These are phyloP conservation scores for Podospora pseudoanserina DNA, from an alignment of 495 filamentous ascomycete species.

Conservation along the genomic window DNA sequence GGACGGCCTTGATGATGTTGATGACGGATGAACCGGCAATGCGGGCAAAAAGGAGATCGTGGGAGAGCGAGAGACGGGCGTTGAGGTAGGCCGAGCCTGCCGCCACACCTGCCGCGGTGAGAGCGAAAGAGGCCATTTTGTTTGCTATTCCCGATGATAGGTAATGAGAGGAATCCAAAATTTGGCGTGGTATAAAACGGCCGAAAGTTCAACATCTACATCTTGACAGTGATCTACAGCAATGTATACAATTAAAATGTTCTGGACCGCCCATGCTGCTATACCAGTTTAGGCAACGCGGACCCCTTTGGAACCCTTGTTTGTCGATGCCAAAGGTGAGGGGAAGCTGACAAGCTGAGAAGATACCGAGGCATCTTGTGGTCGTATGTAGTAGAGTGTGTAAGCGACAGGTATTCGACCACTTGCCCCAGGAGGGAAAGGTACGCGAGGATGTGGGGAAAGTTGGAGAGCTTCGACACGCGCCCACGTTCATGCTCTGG, in stretches of 20 bases:
- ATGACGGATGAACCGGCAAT: conserved; percentile 42
- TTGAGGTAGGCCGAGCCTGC: conserved; percentile 76
- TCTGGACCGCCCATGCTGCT: neutral
- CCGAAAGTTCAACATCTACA: neutral
- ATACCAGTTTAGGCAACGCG: neutral
- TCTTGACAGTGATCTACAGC: neutral
- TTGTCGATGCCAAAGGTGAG: conserved; percentile 8
- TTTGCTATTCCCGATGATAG: neutral
- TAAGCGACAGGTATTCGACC: neutral
- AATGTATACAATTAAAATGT: neutral
- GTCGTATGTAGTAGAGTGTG: neutral
- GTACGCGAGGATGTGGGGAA: neutral
- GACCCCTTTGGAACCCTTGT: conserved; percentile 8
- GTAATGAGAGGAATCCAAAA: neutral
- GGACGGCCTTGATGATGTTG: conserved; percentile 41
- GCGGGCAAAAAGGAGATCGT: conserved; percentile 60
- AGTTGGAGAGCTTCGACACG: conserved; percentile 2
- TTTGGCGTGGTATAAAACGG: neutral
- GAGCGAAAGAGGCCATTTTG: conserved; percentile 40
- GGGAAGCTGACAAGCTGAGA: conserved; percentile 6
- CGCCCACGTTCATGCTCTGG: neutral
- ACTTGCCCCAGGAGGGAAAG: neutral
- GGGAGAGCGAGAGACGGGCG: conserved; percentile 63
- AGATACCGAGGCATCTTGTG: conserved; percentile 16
- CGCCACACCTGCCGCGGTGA: conserved; percentile 61